Evolutionary conservation across 306 rosid genomes (phyloP).

Genomic region (Prunus mira): DNA sequence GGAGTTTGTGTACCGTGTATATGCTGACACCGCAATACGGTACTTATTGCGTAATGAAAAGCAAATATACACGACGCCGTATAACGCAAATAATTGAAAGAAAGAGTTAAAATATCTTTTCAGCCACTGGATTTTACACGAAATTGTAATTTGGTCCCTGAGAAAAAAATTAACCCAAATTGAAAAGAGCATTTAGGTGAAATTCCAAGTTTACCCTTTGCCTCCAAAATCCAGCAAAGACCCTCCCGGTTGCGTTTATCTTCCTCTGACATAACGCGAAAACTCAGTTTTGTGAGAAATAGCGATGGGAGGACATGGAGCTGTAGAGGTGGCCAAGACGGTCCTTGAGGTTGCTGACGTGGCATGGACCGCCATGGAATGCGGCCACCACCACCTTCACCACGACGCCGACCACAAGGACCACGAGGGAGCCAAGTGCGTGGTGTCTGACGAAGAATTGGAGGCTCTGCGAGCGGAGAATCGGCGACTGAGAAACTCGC

Average conservation of each 20-base stretch:
- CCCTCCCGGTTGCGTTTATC: neutral
- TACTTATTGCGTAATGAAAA: neutral
- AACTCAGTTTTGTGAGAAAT: neutral
- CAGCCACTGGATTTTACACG: too few species aligned
- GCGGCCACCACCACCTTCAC: constrained; percentile 47
- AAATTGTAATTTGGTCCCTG: too few species aligned
- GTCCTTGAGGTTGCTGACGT: constrained; percentile 95
- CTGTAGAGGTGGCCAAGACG: constrained; percentile 82
- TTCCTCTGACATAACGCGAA: neutral
- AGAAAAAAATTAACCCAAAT: too few species aligned
- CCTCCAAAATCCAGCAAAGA: constrained; percentile 5
- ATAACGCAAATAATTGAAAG: too few species aligned
- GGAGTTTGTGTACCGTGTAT: neutral
- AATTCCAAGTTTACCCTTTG: neutral
- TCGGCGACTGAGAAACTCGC: constrained; percentile 63
- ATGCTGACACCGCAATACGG: neutral
- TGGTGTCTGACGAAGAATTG: constrained; percentile 36
- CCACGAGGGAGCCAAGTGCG: constrained; percentile 1
- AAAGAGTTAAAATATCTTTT: too few species aligned
- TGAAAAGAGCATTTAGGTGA: too few species aligned
- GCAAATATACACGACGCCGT: neutral
- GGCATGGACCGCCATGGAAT: constrained; percentile 81
- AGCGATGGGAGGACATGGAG: constrained; percentile 51
- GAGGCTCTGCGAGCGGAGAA: constrained; percentile 71
- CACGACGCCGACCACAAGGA: constrained; percentile 11